These are phyloP conservation scores for Botryotinia calthae DNA, from an alignment of 2,329 filamentous ascomycete genomes.

Conservation along the genomic window DNA sequence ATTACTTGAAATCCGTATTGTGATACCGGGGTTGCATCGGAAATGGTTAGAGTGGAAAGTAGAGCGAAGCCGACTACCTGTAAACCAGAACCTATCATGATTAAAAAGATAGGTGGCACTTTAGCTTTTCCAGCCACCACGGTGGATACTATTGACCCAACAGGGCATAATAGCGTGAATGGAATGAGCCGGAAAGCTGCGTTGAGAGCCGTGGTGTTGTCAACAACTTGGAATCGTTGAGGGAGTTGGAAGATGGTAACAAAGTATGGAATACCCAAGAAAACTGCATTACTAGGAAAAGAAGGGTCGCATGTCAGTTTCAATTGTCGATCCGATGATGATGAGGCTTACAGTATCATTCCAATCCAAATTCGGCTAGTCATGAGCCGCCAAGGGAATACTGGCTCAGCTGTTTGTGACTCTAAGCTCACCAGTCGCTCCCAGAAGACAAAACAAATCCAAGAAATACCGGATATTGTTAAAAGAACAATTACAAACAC, in stretches of 20 bases:
- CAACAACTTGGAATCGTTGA: slow-evolving; percentile 23
- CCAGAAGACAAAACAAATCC: slow-evolving; percentile 39
- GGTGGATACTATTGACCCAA: slow-evolving; percentile 4
- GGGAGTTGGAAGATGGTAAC: slow-evolving; percentile 3
- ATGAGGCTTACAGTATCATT: slow-evolving; percentile 23
- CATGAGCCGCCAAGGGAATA: slow-evolving; percentile 25
- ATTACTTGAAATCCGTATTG: too few relatives aligned
- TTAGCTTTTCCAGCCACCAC: not conserved
- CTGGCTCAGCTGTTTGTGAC: slow-evolving; percentile 22
- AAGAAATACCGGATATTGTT: too few relatives aligned
- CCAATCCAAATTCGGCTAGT: slow-evolving; percentile 22
- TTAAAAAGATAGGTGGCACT: not conserved
- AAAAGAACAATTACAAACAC: too few relatives aligned
- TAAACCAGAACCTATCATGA: too few relatives aligned
- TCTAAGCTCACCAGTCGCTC: slow-evolving; percentile 28
- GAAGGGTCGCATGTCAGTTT: too few relatives aligned
- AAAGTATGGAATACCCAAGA: too few relatives aligned
- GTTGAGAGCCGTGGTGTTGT: slow-evolving; percentile 17
- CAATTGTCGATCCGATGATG: slow-evolving; percentile 19
- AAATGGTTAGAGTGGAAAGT: too few relatives aligned
- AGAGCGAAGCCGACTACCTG: too few relatives aligned
- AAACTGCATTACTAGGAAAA: too few relatives aligned
- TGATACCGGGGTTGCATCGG: too few relatives aligned
- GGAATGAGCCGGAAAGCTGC: slow-evolving; percentile 9
- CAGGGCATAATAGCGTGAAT: not conserved